Percentiles rank a stretch among this genome's conserved stretches.
Evolutionary conservation across 768 basidiomycete genomes (phyloP).

Genomic region (Lenzites betulinus): DNA sequence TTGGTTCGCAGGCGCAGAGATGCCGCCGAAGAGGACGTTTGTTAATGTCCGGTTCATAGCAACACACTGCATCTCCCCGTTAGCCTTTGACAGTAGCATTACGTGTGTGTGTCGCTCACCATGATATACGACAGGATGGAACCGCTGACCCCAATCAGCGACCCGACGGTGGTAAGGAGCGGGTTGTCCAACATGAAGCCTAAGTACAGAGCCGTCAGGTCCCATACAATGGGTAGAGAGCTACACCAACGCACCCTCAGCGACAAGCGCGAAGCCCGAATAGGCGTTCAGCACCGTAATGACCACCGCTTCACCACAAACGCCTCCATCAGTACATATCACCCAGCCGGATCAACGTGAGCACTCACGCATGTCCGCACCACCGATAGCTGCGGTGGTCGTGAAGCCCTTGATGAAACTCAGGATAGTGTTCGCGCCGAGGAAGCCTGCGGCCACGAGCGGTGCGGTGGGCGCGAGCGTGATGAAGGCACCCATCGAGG

Average conservation of each 20-base stretch:
- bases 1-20: slow-evolving; percentile 56
- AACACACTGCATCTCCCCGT: slow-evolving; percentile 61
- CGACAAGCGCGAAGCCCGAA: slow-evolving; percentile 88
- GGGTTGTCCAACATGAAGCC: slow-evolving; percentile 91
- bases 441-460: slow-evolving; percentile 73
- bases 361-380: slow-evolving; percentile 86
- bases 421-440: slow-evolving; percentile 69
- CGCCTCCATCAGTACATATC: neutral
- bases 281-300: slow-evolving; percentile 92
- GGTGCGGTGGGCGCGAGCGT: slow-evolving; percentile 70
- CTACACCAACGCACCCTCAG: slow-evolving; percentile 58
- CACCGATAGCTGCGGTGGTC: slow-evolving; percentile 89
- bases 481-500: slow-evolving; percentile 79
- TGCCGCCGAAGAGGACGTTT: slow-evolving; percentile 90
- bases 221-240: neutral
- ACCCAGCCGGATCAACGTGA: neutral
- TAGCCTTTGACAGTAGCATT: neutral
- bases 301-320: slow-evolving; percentile 63
- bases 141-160: slow-evolving; percentile 87
- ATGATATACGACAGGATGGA: slow-evolving; percentile 92
- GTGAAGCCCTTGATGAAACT: slow-evolving; percentile 88
- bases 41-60: slow-evolving; percentile 89
- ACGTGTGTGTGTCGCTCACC: slow-evolving; percentile 48
- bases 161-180: slow-evolving; percentile 79
- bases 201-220: slow-evolving; percentile 22